Percentiles rank a stretch among this genome's conserved stretches.
phyloP scores from a whole-genome alignment of 805 yeast species.

The Barnettozyma vustinii region DNA sequence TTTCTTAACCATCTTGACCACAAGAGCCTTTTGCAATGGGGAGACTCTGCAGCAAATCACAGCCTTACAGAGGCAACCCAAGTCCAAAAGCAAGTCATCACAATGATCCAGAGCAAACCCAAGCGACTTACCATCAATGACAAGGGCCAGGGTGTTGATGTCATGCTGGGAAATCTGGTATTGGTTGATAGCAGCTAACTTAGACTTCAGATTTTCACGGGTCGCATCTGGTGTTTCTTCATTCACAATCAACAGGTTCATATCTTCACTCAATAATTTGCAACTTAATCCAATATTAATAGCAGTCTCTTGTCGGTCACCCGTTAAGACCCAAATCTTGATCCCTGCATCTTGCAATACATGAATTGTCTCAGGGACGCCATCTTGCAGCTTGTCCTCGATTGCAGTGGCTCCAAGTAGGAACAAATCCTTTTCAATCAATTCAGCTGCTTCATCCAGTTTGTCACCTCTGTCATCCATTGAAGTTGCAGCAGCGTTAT shows the following conservation, averaged over 20 bases:
- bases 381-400: constrained; percentile 96
- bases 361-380: constrained; percentile 96
- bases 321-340: constrained; percentile 95
- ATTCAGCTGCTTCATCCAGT: constrained; percentile 84
- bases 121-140: constrained; percentile 91
- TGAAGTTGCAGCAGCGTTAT: constrained; percentile 78
- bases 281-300: constrained; percentile 98
- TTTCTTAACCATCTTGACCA: constrained; percentile 87
- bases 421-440: constrained; percentile 74
- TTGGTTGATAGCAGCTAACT: constrained; percentile 65
- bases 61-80: constrained; percentile 87
- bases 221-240: constrained; percentile 83
- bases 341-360: constrained; percentile 95
- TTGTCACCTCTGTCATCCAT: constrained; percentile 67
- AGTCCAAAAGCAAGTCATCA: constrained; percentile 69
- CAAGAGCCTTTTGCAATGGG: constrained; percentile 94
- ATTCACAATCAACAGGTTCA: constrained; percentile 86
- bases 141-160: constrained; percentile 73
- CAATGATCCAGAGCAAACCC: constrained; percentile 81
- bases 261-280: constrained; percentile 87
- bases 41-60: constrained; percentile 98
- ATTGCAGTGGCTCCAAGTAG: constrained; percentile 96
- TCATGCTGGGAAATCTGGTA: constrained; percentile 65
- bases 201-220: constrained; percentile 61
- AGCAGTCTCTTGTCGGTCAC: constrained; percentile 98